Conservation (phyloP, 257 asterid species). For the Nicotiana tomentosiformis region DNA sequence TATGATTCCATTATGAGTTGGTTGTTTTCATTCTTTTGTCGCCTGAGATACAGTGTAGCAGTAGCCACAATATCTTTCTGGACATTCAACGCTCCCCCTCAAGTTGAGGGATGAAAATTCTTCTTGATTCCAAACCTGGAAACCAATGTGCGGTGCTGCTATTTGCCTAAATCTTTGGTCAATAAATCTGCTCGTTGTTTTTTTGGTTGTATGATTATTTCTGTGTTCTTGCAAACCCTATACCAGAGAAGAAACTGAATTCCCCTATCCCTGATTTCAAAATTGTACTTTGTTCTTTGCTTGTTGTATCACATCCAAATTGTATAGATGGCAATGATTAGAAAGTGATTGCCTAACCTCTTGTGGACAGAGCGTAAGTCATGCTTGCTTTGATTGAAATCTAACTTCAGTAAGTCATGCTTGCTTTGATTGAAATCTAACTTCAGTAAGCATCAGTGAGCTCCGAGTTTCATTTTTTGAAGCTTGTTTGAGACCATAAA, state of each 20-base stretch:
- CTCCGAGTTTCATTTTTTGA: not conserved
- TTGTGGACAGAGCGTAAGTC: not conserved
- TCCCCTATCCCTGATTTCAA: not conserved
- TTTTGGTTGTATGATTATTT: not conserved
- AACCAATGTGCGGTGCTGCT: not conserved
- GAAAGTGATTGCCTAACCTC: not conserved
- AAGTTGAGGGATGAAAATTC: not conserved
- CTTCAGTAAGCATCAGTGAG: not conserved
- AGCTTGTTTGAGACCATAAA: slow-evolving; percentile 1
- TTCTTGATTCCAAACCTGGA: not conserved
- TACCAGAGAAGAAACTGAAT: not conserved
- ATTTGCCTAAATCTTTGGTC: not conserved
- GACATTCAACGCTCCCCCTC: not conserved
- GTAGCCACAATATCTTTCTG: not conserved
- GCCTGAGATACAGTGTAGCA: not conserved
- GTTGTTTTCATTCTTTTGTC: too few species aligned
- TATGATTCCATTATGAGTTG: not conserved
- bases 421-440: not conserved
- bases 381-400: not conserved
- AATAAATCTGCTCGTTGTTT: not conserved
- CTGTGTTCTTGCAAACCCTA: not conserved
- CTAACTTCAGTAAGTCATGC: not conserved
- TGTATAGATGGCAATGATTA: not conserved
- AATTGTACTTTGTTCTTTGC: not conserved
- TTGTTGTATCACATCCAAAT: not conserved